Evolutionary conservation across 192 early-diverging fungal species (phyloP), one percentile per base, ranked within the genome.

Genomic region (Coemansia sp.): DNA sequence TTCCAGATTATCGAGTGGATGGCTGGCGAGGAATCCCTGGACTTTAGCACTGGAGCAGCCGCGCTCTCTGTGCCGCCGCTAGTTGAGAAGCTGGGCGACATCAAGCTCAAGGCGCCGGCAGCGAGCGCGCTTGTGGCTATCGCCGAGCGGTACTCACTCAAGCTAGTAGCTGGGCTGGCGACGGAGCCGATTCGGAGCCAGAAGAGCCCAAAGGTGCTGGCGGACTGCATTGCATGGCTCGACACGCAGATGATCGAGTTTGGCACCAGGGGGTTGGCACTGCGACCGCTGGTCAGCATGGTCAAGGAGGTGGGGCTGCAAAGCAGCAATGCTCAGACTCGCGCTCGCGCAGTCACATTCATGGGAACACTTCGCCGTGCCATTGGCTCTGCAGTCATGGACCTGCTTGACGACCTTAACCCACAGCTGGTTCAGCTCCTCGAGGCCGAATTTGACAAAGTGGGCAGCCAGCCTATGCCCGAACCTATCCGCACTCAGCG

Each of bases 371-470:
- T 98, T 48, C 80, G 94, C 8, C 85, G 88, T 47, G 95, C 89
- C 47, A 86, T 92, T 39, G 97, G 96, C 18, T 87, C 93, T 34
- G 82, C 87, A 16, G 85, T 98, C n/a, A 83, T 90, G 36, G 83
- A 84, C 6, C 89, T 97, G 72, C 84, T 98, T 37, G 88, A 89
- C 65, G 97, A 99, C 73, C 85, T 98, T 57, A 94, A 87, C 68
- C 84, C 94, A 1, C 85, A 90, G 53, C 75, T 94, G 25, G 63
- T 97, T 61, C 87, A 92, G 31, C 83, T 87, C 3, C 89, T 99
- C 47, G 95, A 99, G 70, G 84, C 91, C 31, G 97, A 99, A 71
- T 96, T 98, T 69, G 92, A 90, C 26, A 95, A 92, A 62, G 95
- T 95, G 3, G 89, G 86, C 2, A 86, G 83, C 37, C 59, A 82